These are phyloP conservation scores for Boeremia lycopersici DNA, from an alignment of 2,329 filamentous ascomycete species.

Conservation along the genomic window DNA sequence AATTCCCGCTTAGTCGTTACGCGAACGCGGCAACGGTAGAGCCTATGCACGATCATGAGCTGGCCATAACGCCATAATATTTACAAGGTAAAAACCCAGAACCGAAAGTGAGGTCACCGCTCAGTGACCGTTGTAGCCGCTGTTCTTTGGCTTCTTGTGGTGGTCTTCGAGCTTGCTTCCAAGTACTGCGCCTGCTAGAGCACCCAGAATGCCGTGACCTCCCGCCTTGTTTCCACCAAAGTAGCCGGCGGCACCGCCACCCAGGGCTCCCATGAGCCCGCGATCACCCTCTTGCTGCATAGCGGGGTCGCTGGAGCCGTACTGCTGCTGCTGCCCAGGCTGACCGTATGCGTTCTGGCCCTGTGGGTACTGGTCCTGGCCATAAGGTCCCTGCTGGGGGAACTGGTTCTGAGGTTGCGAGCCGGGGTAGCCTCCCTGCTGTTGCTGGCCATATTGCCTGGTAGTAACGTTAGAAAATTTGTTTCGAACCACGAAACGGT, in stretches of 20 bases:
- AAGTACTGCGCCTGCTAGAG: conserved; percentile 62
- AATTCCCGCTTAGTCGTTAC: background rate
- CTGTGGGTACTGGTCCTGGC: conserved; percentile 46
- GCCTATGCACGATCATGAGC: conserved; percentile 3
- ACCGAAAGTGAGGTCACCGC: background rate
- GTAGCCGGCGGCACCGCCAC: conserved; percentile 63
- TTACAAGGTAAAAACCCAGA: background rate
- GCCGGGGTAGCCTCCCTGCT: conserved; percentile 40
- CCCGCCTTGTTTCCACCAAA: conserved; percentile 62
- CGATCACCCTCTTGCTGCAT: conserved; percentile 60
- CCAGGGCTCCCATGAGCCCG: conserved; percentile 62
- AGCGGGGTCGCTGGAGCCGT: conserved; percentile 53
- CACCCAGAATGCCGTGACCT: conserved; percentile 62
- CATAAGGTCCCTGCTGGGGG: conserved; percentile 51
- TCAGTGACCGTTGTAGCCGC: conserved; percentile 19
- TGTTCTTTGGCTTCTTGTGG: conserved; percentile 51
- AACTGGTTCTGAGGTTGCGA: conserved; percentile 44
- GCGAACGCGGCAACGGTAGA: background rate
- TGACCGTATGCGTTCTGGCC: conserved; percentile 42
- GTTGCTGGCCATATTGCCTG: conserved; percentile 34
- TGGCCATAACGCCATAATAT: background rate
- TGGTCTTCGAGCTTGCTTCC: conserved; percentile 63
- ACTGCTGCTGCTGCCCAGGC: conserved; percentile 46
- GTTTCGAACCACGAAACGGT: conserved; percentile 19
- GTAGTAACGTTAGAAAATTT: conserved; percentile 20